Evolutionary conservation across 805 yeast genomes (phyloP), one percentile per base, ranked within the genome.

Genomic region (Wickerhamiella nectarea): DNA sequence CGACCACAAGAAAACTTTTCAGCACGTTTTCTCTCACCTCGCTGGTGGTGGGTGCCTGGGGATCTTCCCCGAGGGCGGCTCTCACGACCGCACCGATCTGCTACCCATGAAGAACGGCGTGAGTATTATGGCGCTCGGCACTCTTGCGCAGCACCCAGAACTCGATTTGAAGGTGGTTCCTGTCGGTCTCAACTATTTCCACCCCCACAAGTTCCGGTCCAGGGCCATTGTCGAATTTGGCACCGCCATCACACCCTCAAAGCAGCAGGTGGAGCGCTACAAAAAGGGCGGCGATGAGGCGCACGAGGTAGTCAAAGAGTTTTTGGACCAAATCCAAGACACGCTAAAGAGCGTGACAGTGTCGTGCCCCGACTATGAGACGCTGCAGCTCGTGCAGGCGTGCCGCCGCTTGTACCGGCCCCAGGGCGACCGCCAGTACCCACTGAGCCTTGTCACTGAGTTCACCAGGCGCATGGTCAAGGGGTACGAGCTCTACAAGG

Each of bases 61-160:
- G 9, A 83, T 91, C 36, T 91, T 86, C 65, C 96, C 98, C 7
- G 98, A 91, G 66, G 98, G 98, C 47, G 98, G 98, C 1, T 85
- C 95, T 10, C 98, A 89, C 56, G 98, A 89, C 60, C 71, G 98
- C 52, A 78, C 97, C 0, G 93, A 85, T 50, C 63, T 89, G 52
- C 69, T 89, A 41, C 98, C 98, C 0, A 67, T 89, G 52, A 89
- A 91, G 58, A 95, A 97, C 1, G 98, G 98, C 49, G 96, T 91
- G 7, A 95, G 95, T 2, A 81, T 89, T 45, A 91, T 89, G 97
- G 98, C 97, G 0, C 68, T 91, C 24, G 98, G 97, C 7, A 91
- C 97, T 8, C 74, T 87, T 76, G 81, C 77, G 19, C 70, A 75
- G 47, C 73, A 82, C 53, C 85, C 91, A 0, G 71, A 73, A 36